phyloP scores from a whole-genome alignment of 2,329 filamentous ascomycete genomes.

The Fusarium euwallaceae region DNA sequence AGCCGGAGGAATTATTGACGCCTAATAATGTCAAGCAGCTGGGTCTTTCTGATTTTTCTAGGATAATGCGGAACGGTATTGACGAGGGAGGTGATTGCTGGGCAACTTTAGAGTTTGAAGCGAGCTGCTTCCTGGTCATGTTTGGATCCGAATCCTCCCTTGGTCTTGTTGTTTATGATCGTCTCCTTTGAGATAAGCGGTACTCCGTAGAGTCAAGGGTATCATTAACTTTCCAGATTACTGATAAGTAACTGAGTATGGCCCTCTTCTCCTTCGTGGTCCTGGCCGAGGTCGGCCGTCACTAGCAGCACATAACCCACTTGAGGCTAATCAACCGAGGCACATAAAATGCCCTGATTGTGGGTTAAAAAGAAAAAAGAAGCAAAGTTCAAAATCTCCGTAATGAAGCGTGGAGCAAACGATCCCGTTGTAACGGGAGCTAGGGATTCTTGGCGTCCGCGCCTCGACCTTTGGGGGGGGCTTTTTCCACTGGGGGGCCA shows the following conservation, averaged over 20 bases:
- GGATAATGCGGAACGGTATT: background rate
- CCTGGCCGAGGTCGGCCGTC: background rate
- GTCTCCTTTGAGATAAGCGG: background rate
- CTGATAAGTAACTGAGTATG: background rate
- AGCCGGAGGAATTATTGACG: background rate
- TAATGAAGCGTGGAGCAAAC: constrained; percentile 3
- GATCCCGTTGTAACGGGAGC: background rate
- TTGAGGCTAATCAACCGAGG: background rate
- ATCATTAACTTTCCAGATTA: background rate
- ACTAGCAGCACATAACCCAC: background rate
- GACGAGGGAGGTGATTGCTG: background rate
- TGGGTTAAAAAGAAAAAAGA: background rate
- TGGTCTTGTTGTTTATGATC: background rate
- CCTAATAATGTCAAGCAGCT: background rate
- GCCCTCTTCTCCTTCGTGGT: background rate
- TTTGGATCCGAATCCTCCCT: background rate
- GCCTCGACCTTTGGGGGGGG: background rate
- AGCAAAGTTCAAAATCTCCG: background rate
- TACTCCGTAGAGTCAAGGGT: background rate
- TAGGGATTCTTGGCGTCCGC: constrained; percentile 5
- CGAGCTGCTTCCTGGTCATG: background rate
- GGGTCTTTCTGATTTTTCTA: background rate
- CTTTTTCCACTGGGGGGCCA: background rate
- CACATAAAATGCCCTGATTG: background rate
- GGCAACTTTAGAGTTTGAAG: background rate